Conservation (phyloP, 2,329 filamentous ascomycete genomes). For the Arthroderma uncinatum region DNA sequence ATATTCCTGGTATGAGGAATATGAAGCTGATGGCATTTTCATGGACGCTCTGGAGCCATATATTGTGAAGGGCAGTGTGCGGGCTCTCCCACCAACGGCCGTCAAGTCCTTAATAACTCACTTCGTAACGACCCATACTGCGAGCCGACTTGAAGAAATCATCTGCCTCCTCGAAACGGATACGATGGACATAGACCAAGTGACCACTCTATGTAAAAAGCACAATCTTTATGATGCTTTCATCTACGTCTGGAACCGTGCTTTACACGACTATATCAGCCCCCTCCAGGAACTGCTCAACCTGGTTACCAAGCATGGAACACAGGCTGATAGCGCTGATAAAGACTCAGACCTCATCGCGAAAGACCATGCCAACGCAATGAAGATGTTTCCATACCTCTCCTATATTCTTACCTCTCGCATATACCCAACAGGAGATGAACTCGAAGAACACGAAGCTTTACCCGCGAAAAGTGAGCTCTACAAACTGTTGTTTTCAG, state of each 20-base stretch:
- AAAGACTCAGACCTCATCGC: slow-evolving; percentile 45
- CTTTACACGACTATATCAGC: slow-evolving; percentile 77
- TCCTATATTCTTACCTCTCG: slow-evolving; percentile 84
- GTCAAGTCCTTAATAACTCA: slow-evolving; percentile 77
- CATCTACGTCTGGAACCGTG: slow-evolving; percentile 94
- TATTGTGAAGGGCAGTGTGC: slow-evolving; percentile 67
- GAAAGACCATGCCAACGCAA: slow-evolving; percentile 52
- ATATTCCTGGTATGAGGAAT: slow-evolving; percentile 81
- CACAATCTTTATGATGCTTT: slow-evolving; percentile 88
- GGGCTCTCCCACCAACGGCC: slow-evolving; percentile 64
- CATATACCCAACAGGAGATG: slow-evolving; percentile 75
- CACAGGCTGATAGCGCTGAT: slow-evolving; percentile 20
- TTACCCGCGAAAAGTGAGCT: slow-evolving; percentile 71
- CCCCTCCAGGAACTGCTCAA: slow-evolving; percentile 72
- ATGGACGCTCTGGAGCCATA: slow-evolving; percentile 81
- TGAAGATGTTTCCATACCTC: slow-evolving; percentile 90
- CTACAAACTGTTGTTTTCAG: slow-evolving; percentile 89
- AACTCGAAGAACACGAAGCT: slow-evolving; percentile 61
- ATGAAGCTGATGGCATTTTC: slow-evolving; percentile 61
- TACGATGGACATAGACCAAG: slow-evolving; percentile 87
- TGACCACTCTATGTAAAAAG: slow-evolving; percentile 81
- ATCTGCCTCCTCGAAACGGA: slow-evolving; percentile 84
- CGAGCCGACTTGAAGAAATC: slow-evolving; percentile 77
- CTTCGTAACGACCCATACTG: slow-evolving; percentile 64
- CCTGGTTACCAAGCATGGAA: slow-evolving; percentile 23